Evolutionary conservation across 176 grass and related monocot species (phyloP).

Genomic region (Ensete ventricosum): DNA sequence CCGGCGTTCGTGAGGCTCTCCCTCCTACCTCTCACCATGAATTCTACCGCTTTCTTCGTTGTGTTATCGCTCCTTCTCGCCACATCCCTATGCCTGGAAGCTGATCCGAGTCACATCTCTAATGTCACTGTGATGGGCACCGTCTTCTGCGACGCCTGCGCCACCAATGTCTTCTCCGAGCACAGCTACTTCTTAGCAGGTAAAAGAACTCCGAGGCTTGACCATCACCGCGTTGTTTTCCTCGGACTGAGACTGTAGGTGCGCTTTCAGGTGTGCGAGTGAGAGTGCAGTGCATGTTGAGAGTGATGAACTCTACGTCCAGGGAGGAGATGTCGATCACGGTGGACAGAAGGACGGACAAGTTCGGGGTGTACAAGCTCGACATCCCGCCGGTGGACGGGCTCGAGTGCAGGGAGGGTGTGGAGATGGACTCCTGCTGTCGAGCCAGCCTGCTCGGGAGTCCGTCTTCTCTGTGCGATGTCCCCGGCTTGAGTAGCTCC

Average conservation of each 20-base stretch:
- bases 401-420: slow-evolving; percentile 41
- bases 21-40: slow-evolving; percentile 5
- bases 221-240: too few relatives aligned
- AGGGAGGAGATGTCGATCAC: slow-evolving; percentile 61
- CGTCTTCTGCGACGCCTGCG: slow-evolving; percentile 90
- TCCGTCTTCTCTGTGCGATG: slow-evolving; percentile 47
- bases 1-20: too few relatives aligned
- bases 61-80: slow-evolving; percentile 7
- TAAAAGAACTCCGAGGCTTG: not conserved
- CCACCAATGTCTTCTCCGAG: slow-evolving; percentile 60
- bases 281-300: slow-evolving; percentile 58
- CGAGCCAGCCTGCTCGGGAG: slow-evolving; percentile 46
- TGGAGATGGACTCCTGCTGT: slow-evolving; percentile 44
- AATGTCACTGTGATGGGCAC: slow-evolving; percentile 72
- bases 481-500: slow-evolving; percentile 50
- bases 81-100: not conserved
- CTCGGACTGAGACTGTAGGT: not conserved
- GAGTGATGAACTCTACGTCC: slow-evolving; percentile 29
- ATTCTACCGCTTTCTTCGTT: not conserved
- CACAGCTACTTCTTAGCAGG: slow-evolving; percentile 87
- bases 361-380: slow-evolving; percentile 56
- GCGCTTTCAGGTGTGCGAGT: slow-evolving; percentile 54
- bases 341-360: slow-evolving; percentile 56
- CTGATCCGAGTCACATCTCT: slow-evolving; percentile 2
- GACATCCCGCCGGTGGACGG: slow-evolving; percentile 62